A percentile compares a stretch with the other conserved stretches of the same genome.
Evolutionary conservation across 2,329 filamentous ascomycete genomes (phyloP).

Genomic region (Geosmithia putterillii): DNA sequence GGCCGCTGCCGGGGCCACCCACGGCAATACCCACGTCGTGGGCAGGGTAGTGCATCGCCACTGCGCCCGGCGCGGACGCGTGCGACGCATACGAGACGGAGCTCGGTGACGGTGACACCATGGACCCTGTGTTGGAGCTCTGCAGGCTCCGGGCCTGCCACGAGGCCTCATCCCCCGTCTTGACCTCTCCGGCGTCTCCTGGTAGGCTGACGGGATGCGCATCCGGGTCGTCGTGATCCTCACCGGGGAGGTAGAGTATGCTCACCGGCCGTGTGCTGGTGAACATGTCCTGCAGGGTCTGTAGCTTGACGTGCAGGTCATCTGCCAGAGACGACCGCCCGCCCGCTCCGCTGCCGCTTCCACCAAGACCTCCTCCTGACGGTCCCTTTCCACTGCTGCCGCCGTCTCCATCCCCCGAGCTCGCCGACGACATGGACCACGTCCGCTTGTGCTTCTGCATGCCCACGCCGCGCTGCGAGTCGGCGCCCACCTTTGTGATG

Average conservation of each 20-base stretch:
- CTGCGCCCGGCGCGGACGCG: constrained; percentile 23
- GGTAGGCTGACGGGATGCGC: constrained; percentile 62
- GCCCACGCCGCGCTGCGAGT: constrained; percentile 60
- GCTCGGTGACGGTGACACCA: constrained; percentile 56
- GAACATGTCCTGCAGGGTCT: constrained; percentile 77
- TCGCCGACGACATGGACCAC: constrained; percentile 83
- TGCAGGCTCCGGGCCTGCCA: constrained; percentile 41
- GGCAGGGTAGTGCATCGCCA: neutral
- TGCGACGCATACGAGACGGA: constrained; percentile 51
- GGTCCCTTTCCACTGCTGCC: constrained; percentile 10
- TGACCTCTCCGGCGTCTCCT: constrained; percentile 53
- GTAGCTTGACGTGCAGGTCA: constrained; percentile 67
- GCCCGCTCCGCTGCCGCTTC: constrained; percentile 5
- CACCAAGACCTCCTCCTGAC: neutral
- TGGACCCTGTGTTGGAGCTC: constrained; percentile 46
- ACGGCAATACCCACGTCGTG: neutral
- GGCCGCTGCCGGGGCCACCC: too few species aligned
- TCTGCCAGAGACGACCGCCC: constrained; percentile 49
- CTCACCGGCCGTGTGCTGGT: constrained; percentile 70
- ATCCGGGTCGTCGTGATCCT: constrained; percentile 70
- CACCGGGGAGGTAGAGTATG: constrained; percentile 64
- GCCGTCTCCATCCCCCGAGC: constrained; percentile 36
- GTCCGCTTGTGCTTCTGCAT: constrained; percentile 83
- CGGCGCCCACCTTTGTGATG: constrained; percentile 27
- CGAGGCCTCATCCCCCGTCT: constrained; percentile 32